A percentile compares a stretch with the other conserved stretches of the same genome.
Evolutionary conservation across 768 basidiomycete species (phyloP).

Genomic region (Lactarius deliciosus): DNA sequence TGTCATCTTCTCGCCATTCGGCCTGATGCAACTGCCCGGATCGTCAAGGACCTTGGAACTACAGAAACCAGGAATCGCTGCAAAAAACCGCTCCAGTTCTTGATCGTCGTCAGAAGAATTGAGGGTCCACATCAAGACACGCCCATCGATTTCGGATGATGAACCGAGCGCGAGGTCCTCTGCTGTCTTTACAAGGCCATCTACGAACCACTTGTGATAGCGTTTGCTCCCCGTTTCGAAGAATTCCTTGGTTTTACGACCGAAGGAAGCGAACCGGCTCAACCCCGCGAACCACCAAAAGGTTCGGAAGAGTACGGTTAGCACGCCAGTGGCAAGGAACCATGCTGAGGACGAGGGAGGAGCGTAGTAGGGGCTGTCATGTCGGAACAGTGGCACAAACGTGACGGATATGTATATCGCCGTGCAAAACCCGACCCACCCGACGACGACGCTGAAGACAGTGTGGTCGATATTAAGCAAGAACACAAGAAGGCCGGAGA

Average conservation of each 20-base stretch:
- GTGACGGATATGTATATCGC: background rate
- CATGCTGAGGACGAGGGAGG: background rate
- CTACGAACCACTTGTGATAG: constrained; percentile 1
- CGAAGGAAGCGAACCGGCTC: background rate
- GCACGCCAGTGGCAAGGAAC: background rate
- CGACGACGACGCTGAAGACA: background rate
- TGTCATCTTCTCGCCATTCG: background rate
- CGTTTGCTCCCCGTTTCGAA: background rate
- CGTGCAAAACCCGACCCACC: background rate
- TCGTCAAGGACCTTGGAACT: background rate
- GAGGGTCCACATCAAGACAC: background rate
- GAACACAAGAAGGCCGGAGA: constrained; percentile 2
- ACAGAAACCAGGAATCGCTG: background rate
- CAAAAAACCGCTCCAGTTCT: constrained; percentile 1
- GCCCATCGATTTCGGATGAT: background rate
- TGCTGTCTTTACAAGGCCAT: background rate
- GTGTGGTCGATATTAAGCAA: background rate
- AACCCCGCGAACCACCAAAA: background rate
- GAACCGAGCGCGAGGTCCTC: background rate
- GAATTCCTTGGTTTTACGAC: background rate
- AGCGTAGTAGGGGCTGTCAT: background rate
- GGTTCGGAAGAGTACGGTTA: background rate
- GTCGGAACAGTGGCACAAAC: background rate
- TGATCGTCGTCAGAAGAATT: background rate
- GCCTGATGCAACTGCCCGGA: background rate